A percentile compares a stretch with the other conserved stretches of the same genome.
Conservation (phyloP, 2,329 filamentous ascomycete genomes). For the Diaporthe velutina region DNA sequence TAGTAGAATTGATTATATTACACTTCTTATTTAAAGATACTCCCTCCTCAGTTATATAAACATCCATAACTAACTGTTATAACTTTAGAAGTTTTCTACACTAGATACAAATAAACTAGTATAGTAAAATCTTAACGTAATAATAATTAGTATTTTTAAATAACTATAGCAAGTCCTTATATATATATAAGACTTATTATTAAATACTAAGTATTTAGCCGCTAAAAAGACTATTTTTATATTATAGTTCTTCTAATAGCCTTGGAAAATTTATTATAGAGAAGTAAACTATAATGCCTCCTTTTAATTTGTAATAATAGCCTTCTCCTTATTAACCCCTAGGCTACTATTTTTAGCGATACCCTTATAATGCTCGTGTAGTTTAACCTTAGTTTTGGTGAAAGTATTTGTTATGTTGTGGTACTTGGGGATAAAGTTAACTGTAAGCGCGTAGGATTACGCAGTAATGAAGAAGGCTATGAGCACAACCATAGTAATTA, state of each 20-base stretch:
- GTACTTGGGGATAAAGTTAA: conserved; percentile 78
- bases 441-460: conserved; percentile 68
- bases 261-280: neutral
- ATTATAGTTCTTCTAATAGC: too few species aligned
- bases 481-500: conserved; percentile 76
- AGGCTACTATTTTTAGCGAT: conserved; percentile 30
- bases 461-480: conserved; percentile 69
- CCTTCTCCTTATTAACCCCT: conserved; percentile 40
- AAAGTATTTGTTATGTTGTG: conserved; percentile 72
- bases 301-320: conserved; percentile 23
- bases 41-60: too few species aligned
- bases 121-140: too few species aligned
- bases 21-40: too few species aligned
- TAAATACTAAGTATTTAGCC: too few species aligned
- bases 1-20: too few species aligned
- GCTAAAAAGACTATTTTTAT: neutral
- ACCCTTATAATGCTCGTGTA: conserved; percentile 42
- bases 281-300: neutral
- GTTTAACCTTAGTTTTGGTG: conserved; percentile 58
- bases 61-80: too few species aligned
- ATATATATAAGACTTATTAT: neutral
- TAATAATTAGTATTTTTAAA: neutral
- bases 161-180: too few species aligned
- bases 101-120: too few species aligned
- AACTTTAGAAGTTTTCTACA: too few species aligned